phyloP scores from a whole-genome alignment of 768 basidiomycete species.

The Lentinula boryana region DNA sequence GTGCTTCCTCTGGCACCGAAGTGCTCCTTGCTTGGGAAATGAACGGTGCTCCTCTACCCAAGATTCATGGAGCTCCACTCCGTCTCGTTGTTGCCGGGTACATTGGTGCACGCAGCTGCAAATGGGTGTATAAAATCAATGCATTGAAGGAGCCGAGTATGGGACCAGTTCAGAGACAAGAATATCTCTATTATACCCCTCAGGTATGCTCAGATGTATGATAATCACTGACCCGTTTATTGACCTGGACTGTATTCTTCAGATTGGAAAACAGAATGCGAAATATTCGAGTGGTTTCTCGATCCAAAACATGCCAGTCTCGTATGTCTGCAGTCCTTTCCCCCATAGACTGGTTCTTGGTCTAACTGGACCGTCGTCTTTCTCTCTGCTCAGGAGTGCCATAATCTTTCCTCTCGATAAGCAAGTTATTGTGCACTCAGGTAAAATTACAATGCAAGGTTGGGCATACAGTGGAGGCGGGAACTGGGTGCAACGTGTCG shows the following conservation, averaged over 20 bases:
- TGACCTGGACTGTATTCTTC: neutral
- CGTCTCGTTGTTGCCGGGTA: slow-evolving; percentile 47
- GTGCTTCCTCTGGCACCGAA: slow-evolving; percentile 29
- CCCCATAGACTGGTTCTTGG: neutral
- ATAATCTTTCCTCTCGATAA: slow-evolving; percentile 40
- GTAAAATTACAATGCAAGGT: slow-evolving; percentile 35
- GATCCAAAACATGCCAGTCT: slow-evolving; percentile 54
- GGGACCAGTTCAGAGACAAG: slow-evolving; percentile 47
- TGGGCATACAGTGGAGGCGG: slow-evolving; percentile 43
- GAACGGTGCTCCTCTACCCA: slow-evolving; percentile 42
- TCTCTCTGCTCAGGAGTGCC: slow-evolving; percentile 32
- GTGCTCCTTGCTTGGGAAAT: slow-evolving; percentile 51
- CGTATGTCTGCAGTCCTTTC: slow-evolving; percentile 26
- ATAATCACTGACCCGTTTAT: neutral
- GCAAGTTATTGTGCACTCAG: slow-evolving; percentile 41
- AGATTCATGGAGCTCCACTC: slow-evolving; percentile 45
- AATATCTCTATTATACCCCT: slow-evolving; percentile 46
- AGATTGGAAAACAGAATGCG: slow-evolving; percentile 49
- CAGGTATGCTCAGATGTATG: slow-evolving; percentile 25
- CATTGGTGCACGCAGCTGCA: slow-evolving; percentile 48
- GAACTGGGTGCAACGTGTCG: slow-evolving; percentile 53
- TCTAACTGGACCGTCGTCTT: neutral
- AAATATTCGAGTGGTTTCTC: slow-evolving; percentile 51
- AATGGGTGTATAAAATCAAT: slow-evolving; percentile 50
- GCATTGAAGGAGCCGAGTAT: slow-evolving; percentile 40